Percentiles rank a stretch among this genome's conserved stretches.
Evolutionary conservation across 2,329 filamentous ascomycete genomes (phyloP).

Genomic region (Colletotrichum eleusines): DNA sequence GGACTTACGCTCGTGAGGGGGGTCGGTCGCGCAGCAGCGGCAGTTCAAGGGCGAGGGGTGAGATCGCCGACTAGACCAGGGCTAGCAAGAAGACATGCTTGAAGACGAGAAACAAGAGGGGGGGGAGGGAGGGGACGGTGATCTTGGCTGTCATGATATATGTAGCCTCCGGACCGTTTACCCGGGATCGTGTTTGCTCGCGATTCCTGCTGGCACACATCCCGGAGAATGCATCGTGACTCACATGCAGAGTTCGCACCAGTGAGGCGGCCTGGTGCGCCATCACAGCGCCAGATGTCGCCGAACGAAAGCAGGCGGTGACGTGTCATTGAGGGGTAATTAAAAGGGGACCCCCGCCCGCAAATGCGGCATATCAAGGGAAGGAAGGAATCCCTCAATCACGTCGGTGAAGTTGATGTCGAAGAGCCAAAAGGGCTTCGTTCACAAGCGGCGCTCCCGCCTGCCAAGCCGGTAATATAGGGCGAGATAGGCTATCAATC

Average conservation of each 20-base stretch:
- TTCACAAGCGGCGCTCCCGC: background rate
- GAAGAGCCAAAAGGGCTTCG: background rate
- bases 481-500: background rate
- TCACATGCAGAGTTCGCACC: too few species aligned
- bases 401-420: background rate
- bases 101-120: too few species aligned
- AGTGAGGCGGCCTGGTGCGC: too few species aligned
- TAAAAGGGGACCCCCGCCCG: background rate
- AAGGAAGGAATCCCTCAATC: slow-evolving; percentile 13
- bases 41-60: too few species aligned
- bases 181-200: too few species aligned
- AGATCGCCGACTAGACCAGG: too few species aligned
- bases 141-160: background rate
- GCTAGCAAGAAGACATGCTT: background rate
- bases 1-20: background rate
- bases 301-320: too few species aligned
- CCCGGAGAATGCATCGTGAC: background rate
- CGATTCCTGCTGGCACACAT: background rate
- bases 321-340: slow-evolving; percentile 11
- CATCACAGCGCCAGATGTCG: too few species aligned
- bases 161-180: background rate
- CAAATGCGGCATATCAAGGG: slow-evolving; percentile 9
- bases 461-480: slow-evolving; percentile 33
- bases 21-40: background rate
- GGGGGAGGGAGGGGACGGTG: too few species aligned